phyloP scores from a whole-genome alignment of 257 asterid species.

The Salvia miltiorrhiza region DNA sequence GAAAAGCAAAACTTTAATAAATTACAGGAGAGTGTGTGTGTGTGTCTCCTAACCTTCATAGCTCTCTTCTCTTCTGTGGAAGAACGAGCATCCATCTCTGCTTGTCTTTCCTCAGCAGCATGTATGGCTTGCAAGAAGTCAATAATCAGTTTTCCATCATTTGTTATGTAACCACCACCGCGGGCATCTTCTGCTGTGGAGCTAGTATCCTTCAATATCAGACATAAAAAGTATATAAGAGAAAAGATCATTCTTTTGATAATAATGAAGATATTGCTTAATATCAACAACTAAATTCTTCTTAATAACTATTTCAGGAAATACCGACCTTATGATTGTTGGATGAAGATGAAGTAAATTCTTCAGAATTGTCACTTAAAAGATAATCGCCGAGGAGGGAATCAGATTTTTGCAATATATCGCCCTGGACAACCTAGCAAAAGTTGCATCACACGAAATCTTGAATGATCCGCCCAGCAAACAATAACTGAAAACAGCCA shows the following conservation, averaged over 20 bases:
- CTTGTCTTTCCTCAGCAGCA: conserved; percentile 96
- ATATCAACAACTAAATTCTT: conserved; percentile 6
- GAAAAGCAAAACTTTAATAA: conserved; percentile 1
- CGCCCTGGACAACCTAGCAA: conserved; percentile 50
- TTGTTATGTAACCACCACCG: conserved; percentile 64
- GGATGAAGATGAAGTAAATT: conserved; percentile 35
- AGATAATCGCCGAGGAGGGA: conserved; percentile 74
- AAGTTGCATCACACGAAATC: conserved; percentile 34
- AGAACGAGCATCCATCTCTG: conserved; percentile 67
- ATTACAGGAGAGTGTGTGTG: not conserved
- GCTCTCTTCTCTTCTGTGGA: conserved; percentile 65
- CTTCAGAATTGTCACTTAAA: conserved; percentile 45
- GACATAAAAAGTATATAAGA: conserved; percentile 10
- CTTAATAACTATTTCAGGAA: not conserved
- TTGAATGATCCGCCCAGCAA: conserved; percentile 27
- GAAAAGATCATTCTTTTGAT: not conserved
- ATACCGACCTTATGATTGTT: conserved; percentile 45
- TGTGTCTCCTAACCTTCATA: conserved; percentile 54
- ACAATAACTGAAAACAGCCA: conserved; percentile 14
- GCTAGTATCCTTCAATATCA: conserved; percentile 46
- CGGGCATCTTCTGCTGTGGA: conserved; percentile 42
- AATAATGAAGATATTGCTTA: conserved; percentile 3
- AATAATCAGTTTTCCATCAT: conserved; percentile 86
- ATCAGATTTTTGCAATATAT: conserved; percentile 31
- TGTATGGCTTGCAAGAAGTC: conserved; percentile 93